phyloP scores from a whole-genome alignment of 192 early-diverging fungal genomes.

The Coemansia sp. region DNA sequence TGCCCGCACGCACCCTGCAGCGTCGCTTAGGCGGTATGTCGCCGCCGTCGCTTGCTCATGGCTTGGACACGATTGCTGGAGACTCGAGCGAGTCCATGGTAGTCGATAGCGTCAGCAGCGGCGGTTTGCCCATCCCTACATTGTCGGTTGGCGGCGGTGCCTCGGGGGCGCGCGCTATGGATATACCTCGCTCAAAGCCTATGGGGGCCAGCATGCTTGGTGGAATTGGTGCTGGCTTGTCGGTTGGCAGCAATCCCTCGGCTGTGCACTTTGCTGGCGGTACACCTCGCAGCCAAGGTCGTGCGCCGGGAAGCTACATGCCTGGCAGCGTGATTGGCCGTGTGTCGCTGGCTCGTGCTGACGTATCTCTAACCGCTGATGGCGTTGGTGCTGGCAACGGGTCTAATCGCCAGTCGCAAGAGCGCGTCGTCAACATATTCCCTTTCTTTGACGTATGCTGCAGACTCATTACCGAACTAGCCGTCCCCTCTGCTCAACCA shows the following conservation, averaged over 20 bases:
- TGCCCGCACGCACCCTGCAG: conserved; percentile 45
- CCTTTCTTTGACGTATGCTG: conserved; percentile 97
- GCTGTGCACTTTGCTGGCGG: conserved; percentile 35
- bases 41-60: conserved; percentile 6
- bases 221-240: conserved; percentile 12
- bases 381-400: conserved; percentile 54
- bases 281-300: conserved; percentile 56
- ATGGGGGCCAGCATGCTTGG: conserved; percentile 4
- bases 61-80: conserved; percentile 8
- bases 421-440: conserved; percentile 67
- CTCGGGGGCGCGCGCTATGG: conserved; percentile 21
- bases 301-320: conserved; percentile 55
- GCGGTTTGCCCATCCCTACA: conserved; percentile 11
- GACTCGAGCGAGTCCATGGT: conserved; percentile 33
- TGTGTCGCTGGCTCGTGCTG: conserved; percentile 49
- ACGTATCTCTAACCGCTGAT: conserved; percentile 55
- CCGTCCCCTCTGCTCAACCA: conserved; percentile 60
- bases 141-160: background rate
- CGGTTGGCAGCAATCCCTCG: conserved; percentile 29
- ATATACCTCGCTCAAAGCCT: conserved; percentile 25
- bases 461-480: conserved; percentile 92
- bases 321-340: conserved; percentile 55
- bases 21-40: conserved; percentile 30
- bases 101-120: conserved; percentile 1
- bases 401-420: conserved; percentile 53